These are phyloP conservation scores for Hysterium pulicare DNA, from an alignment of 2,329 filamentous ascomycete genomes.

Conservation along the genomic window DNA sequence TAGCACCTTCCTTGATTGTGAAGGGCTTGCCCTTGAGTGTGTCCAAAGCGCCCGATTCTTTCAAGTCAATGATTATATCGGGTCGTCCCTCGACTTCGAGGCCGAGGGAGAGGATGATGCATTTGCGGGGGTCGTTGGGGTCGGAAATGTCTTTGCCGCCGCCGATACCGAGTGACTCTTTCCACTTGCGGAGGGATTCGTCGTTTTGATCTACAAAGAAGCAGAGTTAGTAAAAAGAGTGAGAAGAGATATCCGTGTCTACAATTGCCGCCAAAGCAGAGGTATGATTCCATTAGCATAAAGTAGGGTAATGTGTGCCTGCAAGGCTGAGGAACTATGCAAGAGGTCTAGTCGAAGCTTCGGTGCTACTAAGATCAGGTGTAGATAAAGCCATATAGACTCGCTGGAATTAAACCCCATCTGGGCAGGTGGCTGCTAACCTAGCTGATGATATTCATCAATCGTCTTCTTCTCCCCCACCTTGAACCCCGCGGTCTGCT, in stretches of 20 bases:
- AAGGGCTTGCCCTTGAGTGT: slow-evolving; percentile 89
- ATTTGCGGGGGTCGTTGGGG: slow-evolving; percentile 76
- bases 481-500: slow-evolving; percentile 95
- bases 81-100: slow-evolving; percentile 79
- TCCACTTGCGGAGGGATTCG: slow-evolving; percentile 95
- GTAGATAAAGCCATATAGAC: too few species aligned
- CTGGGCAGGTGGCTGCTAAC: slow-evolving; percentile 65
- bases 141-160: slow-evolving; percentile 52
- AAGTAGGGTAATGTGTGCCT: too few species aligned
- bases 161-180: slow-evolving; percentile 86
- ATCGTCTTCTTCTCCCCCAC: slow-evolving; percentile 98
- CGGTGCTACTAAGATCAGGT: too few species aligned
- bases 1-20: slow-evolving; percentile 92
- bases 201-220: slow-evolving; percentile 61
- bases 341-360: too few species aligned
- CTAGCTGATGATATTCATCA: slow-evolving; percentile 89
- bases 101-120: slow-evolving; percentile 87
- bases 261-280: too few species aligned
- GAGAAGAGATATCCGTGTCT: neutral
- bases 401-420: too few species aligned
- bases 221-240: neutral
- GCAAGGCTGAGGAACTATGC: too few species aligned
- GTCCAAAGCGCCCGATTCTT: slow-evolving; percentile 66
- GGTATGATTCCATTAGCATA: too few species aligned
- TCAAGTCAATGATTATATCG: slow-evolving; percentile 87